Evolutionary conservation across 768 basidiomycete species (phyloP), one percentile per base, ranked within the genome.

Genomic region (Rhodosporidiobolus odoratus): DNA sequence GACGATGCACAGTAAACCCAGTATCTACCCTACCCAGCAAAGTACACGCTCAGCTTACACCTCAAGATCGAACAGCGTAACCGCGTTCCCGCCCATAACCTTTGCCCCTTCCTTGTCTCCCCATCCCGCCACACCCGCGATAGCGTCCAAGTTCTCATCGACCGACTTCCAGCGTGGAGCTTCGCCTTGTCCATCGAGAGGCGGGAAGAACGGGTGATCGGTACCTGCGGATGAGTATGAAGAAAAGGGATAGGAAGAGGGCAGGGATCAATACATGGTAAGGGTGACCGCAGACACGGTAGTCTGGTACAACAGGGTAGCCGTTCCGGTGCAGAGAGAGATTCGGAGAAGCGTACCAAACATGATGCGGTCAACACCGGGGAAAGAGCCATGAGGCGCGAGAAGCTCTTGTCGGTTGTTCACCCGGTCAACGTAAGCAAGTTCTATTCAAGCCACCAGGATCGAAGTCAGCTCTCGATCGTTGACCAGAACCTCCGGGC

Each of bases 161-260:
- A 92, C 91, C 76, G 89, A 91, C 80, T 81, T 84, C 92, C 92
- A 93, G 77, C 86, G 90, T 86, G 85, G 53, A 82, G 83, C 57
- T 81, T 80, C 48, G 48, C 66, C 69, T 6, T 62, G 66, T 13
- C 13, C 43, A 45, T 58, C 64, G 47, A 92, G 83, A 3, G 91
- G 92, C 23, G 91, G 92, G 81, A 93, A 93, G 83, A 92, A 92
- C 0, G 90, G 91, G 78, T 92, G 89, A 77, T 92, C 91, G 38
- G 73, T 76, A 9, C 74, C 73, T 66, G 48, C 6, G 40, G 16
- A 53, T 32, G 40, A 40, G 43, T 12, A 9, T 5, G 47, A 8
- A 38, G 3, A 21, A 19, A 25, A 30, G 43, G 43, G 9, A 21
- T 30, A 19, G 9, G 35, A 23, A 30, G 37, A n/a, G n/a, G n/a